Evolutionary conservation across 2,329 filamentous ascomycete species (phyloP).

Genomic region (Xylaria multiplex): DNA sequence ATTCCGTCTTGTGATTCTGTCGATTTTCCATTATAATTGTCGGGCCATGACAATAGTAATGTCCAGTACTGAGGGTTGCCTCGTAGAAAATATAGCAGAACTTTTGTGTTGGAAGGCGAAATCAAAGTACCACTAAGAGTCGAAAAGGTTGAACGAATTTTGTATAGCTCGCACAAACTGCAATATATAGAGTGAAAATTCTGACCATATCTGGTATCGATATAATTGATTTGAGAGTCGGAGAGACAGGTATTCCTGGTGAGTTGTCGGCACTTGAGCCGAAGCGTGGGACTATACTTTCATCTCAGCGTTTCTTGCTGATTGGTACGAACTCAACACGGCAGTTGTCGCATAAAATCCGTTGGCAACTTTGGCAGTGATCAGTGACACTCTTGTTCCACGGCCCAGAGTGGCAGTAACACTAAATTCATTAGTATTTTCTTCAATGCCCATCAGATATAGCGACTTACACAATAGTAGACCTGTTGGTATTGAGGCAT

Average conservation of each 20-base stretch:
- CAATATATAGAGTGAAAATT: not conserved
- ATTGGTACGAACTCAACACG: no score
- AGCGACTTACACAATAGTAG: conserved; percentile 22
- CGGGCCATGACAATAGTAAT: not conserved
- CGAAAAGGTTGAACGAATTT: not conserved
- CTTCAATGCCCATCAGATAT: no score
- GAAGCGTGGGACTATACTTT: not conserved
- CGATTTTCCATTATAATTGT: conserved; percentile 11
- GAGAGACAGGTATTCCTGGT: not conserved
- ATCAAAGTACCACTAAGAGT: not conserved
- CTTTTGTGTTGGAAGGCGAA: not conserved
- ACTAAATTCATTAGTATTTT: conserved; percentile 24
- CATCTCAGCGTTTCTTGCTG: not conserved
- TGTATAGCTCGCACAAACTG: not conserved
- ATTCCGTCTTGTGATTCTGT: conserved; percentile 20
- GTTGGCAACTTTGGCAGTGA: conserved; percentile 12
- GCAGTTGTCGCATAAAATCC: no score
- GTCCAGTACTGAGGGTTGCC: not conserved
- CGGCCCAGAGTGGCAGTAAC: conserved; percentile 20
- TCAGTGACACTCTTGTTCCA: not conserved
- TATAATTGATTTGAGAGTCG: not conserved
- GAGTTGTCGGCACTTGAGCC: not conserved
- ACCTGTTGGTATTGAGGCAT: conserved; percentile 15
- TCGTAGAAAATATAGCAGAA: not conserved
- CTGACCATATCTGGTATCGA: no score